Conservation (phyloP, 75 land plant species). For the Pseudotsuga menziesii region DNA sequence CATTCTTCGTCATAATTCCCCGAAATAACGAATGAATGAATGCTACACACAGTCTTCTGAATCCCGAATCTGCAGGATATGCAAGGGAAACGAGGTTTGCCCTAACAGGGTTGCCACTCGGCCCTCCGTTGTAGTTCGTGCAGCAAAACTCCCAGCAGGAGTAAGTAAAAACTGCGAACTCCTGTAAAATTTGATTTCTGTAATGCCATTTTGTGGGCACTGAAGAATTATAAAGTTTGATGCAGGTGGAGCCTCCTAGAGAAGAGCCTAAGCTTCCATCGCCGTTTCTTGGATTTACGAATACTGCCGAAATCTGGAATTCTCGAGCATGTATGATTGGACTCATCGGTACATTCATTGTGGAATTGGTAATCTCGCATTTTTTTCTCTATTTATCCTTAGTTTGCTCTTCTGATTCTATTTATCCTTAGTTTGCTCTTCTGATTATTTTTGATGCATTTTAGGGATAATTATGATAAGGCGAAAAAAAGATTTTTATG, state of each 20-base stretch:
- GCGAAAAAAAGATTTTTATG: no score
- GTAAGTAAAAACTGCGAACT: conserved; percentile 20
- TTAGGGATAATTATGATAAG: neutral
- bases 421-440: neutral
- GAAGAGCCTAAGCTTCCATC: conserved; percentile 74
- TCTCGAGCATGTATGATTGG: conserved; percentile 96
- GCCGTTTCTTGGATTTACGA: conserved; percentile 79
- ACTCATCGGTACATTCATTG: conserved; percentile 71
- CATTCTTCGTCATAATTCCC: no score
- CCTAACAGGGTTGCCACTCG: no score
- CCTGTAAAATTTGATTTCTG: neutral
- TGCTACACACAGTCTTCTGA: no score
- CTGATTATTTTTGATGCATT: neutral
- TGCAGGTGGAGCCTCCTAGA: conserved; percentile 81
- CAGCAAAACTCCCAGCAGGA: conserved; percentile 79
- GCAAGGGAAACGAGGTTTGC: no score
- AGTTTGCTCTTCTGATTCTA: neutral
- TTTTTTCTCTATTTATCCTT: neutral
- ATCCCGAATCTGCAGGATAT: no score
- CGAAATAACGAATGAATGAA: no score
- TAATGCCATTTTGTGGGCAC: neutral
- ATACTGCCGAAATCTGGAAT: conserved; percentile 90
- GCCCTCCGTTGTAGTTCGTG: conserved; percentile 6
- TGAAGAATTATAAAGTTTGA: neutral
- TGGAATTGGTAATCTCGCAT: conserved; percentile 62